Conservation (phyloP, 2,329 filamentous ascomycete genomes). For the Nakataea oryzae region DNA sequence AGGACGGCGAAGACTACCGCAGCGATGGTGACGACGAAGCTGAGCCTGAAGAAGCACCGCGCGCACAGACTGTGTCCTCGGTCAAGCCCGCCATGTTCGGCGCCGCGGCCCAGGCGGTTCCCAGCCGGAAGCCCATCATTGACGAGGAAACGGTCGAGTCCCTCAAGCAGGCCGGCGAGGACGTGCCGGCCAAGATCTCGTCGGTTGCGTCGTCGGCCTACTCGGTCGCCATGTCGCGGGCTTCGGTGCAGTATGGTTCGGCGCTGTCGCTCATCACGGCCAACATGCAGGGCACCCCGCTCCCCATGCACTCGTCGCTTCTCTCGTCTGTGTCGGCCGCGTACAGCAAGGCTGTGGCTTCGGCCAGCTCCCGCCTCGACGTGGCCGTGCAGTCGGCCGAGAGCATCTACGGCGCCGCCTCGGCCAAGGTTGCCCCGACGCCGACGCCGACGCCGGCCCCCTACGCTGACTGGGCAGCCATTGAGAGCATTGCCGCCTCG, state of each 20-base stretch:
- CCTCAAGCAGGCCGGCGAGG: constrained; percentile 18
- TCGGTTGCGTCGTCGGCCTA: constrained; percentile 35
- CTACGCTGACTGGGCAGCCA: constrained; percentile 32
- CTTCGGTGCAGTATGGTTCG: constrained; percentile 57
- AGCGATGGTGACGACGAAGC: not conserved
- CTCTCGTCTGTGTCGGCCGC: constrained; percentile 57
- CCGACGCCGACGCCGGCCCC: constrained; percentile 21
- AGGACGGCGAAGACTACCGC: constrained; percentile 11
- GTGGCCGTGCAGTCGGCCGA: constrained; percentile 42
- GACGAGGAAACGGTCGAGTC: constrained; percentile 33
- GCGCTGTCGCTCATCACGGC: constrained; percentile 58
- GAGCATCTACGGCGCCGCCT: constrained; percentile 35
- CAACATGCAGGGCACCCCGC: constrained; percentile 57
- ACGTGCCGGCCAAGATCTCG: constrained; percentile 16
- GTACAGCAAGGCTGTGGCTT: constrained; percentile 54
- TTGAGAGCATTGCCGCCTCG: constrained; percentile 56
- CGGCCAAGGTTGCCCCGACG: constrained; percentile 22
- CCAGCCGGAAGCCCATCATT: constrained; percentile 35
- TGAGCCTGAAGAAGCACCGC: constrained; percentile 9
- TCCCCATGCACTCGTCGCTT: constrained; percentile 60
- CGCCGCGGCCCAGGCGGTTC: constrained; percentile 37
- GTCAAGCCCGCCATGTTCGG: constrained; percentile 39
- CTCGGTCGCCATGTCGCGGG: constrained; percentile 51
- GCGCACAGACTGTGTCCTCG: constrained; percentile 15
- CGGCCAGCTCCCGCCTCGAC: constrained; percentile 49